Percentiles rank a stretch among this genome's conserved stretches.
Conservation (phyloP, 208 protist species). For the Wallacemonas collosoma region DNA sequence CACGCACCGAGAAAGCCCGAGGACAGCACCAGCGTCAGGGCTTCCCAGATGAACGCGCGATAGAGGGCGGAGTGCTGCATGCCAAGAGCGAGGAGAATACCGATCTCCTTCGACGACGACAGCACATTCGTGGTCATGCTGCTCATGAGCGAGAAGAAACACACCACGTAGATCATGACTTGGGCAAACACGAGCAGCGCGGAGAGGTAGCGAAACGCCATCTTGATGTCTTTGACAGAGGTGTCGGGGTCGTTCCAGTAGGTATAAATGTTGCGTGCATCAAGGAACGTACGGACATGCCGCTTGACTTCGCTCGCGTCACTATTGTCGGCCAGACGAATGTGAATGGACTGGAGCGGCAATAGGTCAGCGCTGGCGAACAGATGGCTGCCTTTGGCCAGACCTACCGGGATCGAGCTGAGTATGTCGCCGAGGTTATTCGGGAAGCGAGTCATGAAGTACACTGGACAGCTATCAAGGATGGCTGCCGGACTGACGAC, state of each 20-base stretch:
- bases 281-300: constrained; percentile 17
- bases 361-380: constrained; percentile 31
- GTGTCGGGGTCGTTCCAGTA: constrained; percentile 19
- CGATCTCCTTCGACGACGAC: constrained; percentile 93
- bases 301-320: constrained; percentile 20
- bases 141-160: constrained; percentile 90
- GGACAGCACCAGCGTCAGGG: constrained; percentile 86
- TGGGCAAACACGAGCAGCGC: constrained; percentile 88
- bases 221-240: constrained; percentile 20
- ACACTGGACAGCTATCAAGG: constrained; percentile 39
- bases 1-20: constrained; percentile 85
- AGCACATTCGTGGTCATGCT: constrained; percentile 84
- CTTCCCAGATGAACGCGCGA: constrained; percentile 91
- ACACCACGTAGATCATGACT: constrained; percentile 78
- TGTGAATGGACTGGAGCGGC: constrained; percentile 3
- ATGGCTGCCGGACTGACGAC: constrained; percentile 17
- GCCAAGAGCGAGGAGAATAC: constrained; percentile 85
- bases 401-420: constrained; percentile 18
- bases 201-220: constrained; percentile 52
- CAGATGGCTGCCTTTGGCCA: constrained; percentile 13
- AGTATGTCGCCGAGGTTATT: constrained; percentile 39
- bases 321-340: constrained; percentile 22
- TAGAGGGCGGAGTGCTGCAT: constrained; percentile 44
- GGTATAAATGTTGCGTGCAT: constrained; percentile 1
- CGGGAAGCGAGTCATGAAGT: constrained; percentile 45